Base-by-base conservation (phyloP, 140 eudicot genomes). In the Senecio squalidus region DNA sequence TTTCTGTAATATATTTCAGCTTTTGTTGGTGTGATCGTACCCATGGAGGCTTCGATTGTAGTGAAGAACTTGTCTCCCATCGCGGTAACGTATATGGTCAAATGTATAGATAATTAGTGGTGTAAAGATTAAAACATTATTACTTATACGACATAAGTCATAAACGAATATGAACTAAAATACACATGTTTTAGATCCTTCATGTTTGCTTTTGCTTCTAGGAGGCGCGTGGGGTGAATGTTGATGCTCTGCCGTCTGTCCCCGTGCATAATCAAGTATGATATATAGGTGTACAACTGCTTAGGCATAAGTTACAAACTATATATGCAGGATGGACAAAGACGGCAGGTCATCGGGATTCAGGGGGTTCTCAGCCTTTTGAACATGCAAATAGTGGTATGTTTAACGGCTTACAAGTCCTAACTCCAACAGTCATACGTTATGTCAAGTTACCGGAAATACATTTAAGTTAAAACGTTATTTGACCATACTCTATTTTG, bases 11-110 rank as follows among this genome's bases (percentile, higher is more conserved):
- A 39, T 49, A 28, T 25, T 22, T 38, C 85, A 86, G 97, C 75
- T 90, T 67, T 68, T 90, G 97, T 72, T 58, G 60, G 33, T 90
- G 97, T 74, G 95, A 86, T 70, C 80, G 94, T 47, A 76, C 78
- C 68, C 94, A 85, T 67, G 97, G 95, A 70, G 97, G 97, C 71
- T 80, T 86, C 44, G 97, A 90, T 57, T 90, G 97, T 66, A 78
- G 95, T 69, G 59, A 68, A 64, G 95, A 82, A 62, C 78, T 90
- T 47, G 94, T 83, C 28, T 80, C 97, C 5, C 88, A 49, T 68
- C 73, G 56, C 76, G 97, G 94, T 90, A 78, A 64, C 3, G 40
- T 29, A 20, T 57, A 36, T 43, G 18, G 25, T 24, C 51, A 39
- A 38, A 25, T 33, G 3, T 46, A 14, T n/a, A n/a, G n/a, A n/a